phyloP scores from a whole-genome alignment of 306 rosid genomes.

The Prunus persica region DNA sequence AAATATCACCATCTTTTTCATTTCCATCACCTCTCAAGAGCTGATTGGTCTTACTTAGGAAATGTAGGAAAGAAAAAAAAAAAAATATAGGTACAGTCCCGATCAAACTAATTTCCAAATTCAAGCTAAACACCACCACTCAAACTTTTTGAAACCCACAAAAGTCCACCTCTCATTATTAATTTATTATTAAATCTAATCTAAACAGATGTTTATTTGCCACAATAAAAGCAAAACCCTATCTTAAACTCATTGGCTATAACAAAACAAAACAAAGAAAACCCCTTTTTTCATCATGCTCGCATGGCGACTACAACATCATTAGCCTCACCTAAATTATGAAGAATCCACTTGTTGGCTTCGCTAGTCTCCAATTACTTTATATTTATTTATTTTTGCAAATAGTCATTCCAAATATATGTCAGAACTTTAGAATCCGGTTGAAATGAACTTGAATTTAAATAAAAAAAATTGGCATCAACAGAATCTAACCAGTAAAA shows the following conservation, averaged over 20 bases:
- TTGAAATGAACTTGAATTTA: not conserved
- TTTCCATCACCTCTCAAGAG: not conserved
- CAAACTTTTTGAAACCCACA: not conserved
- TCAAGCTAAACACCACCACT: not conserved
- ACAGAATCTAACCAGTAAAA: fast-evolving
- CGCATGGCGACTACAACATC: no score
- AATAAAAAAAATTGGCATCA: not conserved
- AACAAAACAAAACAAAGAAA: no score
- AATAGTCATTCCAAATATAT: not conserved
- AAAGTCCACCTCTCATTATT: not conserved
- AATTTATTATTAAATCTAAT: not conserved
- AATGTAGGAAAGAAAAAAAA: not conserved
- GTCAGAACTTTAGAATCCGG: not conserved
- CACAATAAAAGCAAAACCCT: not conserved
- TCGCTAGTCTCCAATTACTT: no score
- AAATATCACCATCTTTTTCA: conserved; percentile 11
- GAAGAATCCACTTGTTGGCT: no score
- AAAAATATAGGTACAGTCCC: not conserved
- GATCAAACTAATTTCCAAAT: not conserved
- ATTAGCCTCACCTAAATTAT: no score
- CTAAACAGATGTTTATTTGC: not conserved
- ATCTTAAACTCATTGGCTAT: no score
- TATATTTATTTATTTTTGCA: no score
- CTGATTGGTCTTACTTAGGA: not conserved
- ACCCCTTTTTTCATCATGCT: no score